These are phyloP conservation scores for Penicillium sp. DNA, from an alignment of 2,329 filamentous ascomycete species.

Conservation along the genomic window DNA sequence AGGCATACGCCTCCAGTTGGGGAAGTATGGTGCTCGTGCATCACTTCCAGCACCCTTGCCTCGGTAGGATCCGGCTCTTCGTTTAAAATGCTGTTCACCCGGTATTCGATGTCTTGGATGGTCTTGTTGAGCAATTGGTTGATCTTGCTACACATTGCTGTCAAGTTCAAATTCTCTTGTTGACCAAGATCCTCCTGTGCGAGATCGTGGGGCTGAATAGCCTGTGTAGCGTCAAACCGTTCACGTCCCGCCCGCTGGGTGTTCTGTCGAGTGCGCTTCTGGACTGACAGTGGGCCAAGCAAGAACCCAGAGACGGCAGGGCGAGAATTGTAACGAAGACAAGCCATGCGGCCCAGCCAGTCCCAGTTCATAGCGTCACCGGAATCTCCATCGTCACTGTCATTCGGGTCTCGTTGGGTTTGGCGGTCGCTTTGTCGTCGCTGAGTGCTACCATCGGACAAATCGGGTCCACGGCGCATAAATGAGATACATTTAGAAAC, in stretches of 20 bases:
- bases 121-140: constrained; percentile 60
- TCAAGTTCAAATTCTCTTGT: constrained; percentile 78
- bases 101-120: constrained; percentile 51
- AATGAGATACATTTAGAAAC: constrained; percentile 86
- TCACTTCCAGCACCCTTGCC: constrained; percentile 54
- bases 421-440: constrained; percentile 41
- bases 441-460: constrained; percentile 47
- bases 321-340: constrained; percentile 71
- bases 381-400: constrained; percentile 66
- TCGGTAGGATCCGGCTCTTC: constrained; percentile 37
- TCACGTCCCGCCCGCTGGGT: constrained; percentile 71
- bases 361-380: constrained; percentile 86
- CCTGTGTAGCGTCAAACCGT: constrained; percentile 68
- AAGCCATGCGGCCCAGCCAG: constrained; percentile 76
- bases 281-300: constrained; percentile 82
- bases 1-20: constrained; percentile 73
- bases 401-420: constrained; percentile 53
- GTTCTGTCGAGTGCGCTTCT: constrained; percentile 76
- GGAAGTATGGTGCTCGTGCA: constrained; percentile 68
- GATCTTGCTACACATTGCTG: constrained; percentile 76
- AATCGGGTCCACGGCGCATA: constrained; percentile 71
- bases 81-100: constrained; percentile 51
- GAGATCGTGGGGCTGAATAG: constrained; percentile 75
- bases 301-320: constrained; percentile 82
- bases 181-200: constrained; percentile 72